Conservation (phyloP, 805 yeast species). For the Ogataea parapolymorpha region DNA sequence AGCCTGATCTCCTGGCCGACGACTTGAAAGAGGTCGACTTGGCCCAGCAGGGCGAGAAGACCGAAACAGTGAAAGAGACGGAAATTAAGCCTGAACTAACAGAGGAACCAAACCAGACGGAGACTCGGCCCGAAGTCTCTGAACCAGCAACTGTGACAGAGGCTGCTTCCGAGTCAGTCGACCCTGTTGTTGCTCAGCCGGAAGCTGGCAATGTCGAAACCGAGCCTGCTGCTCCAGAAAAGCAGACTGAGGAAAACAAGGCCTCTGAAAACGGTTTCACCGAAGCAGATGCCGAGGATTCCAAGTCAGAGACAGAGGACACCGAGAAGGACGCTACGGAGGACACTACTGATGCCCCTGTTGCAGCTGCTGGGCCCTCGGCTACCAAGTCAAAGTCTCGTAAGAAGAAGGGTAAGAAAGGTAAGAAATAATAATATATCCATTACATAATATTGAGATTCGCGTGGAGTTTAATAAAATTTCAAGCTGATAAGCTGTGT, state of each 20-base stretch:
- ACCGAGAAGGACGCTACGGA: not conserved
- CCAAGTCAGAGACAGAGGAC: not conserved
- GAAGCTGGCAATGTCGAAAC: not conserved
- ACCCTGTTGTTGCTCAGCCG: not conserved
- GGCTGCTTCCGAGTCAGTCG: no score
- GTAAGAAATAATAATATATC: constrained; percentile 3
- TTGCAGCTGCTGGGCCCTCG: not conserved
- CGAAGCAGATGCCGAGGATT: constrained; percentile 2
- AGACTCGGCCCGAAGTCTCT: not conserved
- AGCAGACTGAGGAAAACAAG: not conserved
- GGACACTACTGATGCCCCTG: not conserved
- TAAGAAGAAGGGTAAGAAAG: constrained; percentile 11
- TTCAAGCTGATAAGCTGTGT: constrained; percentile 6
- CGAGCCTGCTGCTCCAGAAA: not conserved
- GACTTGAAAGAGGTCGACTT: constrained; percentile 8
- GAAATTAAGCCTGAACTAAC: no score
- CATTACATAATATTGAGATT: constrained; percentile 9
- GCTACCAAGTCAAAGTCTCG: constrained; percentile 6
- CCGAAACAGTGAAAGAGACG: no score
- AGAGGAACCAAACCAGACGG: not conserved
- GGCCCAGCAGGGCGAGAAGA: not conserved
- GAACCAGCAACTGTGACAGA: no score
- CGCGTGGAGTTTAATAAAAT: constrained; percentile 8
- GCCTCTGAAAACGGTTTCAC: constrained; percentile 1
- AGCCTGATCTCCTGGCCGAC: not conserved